These are phyloP conservation scores for Lomentospora prolificans DNA, from an alignment of 2,329 filamentous ascomycete species.

Conservation along the genomic window DNA sequence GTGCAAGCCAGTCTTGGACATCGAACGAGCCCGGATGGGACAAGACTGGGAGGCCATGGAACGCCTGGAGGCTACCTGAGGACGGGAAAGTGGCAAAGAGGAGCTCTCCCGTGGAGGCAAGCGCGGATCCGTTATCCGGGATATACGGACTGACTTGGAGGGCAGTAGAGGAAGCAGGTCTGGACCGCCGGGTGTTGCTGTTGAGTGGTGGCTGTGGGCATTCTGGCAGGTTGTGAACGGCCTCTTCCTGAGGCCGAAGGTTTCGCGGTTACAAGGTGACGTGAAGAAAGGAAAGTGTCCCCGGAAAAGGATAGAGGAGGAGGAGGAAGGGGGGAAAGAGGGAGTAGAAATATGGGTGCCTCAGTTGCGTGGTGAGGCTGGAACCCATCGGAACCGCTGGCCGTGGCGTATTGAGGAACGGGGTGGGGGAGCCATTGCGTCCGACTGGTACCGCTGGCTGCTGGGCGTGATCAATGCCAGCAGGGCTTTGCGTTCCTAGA, in stretches of 20 bases:
- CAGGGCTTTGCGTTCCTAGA: background rate
- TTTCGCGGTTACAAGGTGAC: background rate
- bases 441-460: no score
- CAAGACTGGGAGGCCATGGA: background rate
- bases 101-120: background rate
- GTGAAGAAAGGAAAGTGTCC: background rate
- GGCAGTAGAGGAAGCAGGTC: background rate
- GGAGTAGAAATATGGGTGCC: background rate
- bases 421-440: no score
- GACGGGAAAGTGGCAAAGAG: background rate
- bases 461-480: background rate
- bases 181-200: background rate
- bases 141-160: background rate
- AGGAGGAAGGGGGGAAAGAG: background rate
- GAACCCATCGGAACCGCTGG: no score
- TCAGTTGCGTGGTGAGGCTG: background rate
- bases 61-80: background rate
- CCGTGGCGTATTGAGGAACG: no score
- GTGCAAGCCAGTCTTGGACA: background rate
- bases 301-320: background rate
- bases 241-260: background rate
- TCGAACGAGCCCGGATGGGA: background rate
- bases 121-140: background rate
- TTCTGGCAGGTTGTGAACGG: slow-evolving; percentile 6
- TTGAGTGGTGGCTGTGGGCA: slow-evolving; percentile 4